These are phyloP conservation scores for Warburgia ugandensis DNA, from an alignment of 164 flowering plant species.

Conservation along the genomic window DNA sequence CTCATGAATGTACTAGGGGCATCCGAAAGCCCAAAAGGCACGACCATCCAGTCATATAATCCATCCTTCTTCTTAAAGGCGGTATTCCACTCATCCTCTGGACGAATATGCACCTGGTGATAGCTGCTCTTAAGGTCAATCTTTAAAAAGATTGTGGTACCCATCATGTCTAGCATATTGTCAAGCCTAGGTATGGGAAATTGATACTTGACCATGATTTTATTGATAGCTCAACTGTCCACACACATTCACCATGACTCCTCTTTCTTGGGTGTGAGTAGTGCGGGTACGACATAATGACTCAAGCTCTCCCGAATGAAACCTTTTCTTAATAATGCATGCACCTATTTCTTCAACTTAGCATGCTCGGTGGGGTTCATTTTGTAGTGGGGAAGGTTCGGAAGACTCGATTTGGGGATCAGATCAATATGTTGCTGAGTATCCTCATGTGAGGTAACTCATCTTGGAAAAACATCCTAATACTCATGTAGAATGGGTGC, in stretches of 20 bases:
- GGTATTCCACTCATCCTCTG: conserved; percentile 3
- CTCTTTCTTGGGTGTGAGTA: conserved; percentile 1
- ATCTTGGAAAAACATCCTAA: not conserved
- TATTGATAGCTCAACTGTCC: not conserved
- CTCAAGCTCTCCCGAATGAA: too few species aligned
- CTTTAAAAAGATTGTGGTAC: not conserved
- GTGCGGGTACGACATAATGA: not conserved
- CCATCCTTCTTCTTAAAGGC: not conserved
- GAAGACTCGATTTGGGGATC: not conserved
- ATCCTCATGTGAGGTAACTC: not conserved
- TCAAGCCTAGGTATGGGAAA: not conserved
- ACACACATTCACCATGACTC: conserved; percentile 1
- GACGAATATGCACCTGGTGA: not conserved
- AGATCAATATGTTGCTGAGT: not conserved
- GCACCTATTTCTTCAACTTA: not conserved
- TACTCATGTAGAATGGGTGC: too few species aligned
- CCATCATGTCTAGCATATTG: not conserved
- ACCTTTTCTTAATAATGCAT: not conserved
- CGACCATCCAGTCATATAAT: not conserved
- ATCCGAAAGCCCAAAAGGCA: too few species aligned
- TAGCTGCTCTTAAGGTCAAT: not conserved
- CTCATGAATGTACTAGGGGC: too few species aligned
- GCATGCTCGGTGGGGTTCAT: not conserved
- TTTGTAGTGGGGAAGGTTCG: too few species aligned
- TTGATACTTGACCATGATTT: not conserved